phyloP scores from a whole-genome alignment of 306 rosid genomes.

The Geum urbanum region DNA sequence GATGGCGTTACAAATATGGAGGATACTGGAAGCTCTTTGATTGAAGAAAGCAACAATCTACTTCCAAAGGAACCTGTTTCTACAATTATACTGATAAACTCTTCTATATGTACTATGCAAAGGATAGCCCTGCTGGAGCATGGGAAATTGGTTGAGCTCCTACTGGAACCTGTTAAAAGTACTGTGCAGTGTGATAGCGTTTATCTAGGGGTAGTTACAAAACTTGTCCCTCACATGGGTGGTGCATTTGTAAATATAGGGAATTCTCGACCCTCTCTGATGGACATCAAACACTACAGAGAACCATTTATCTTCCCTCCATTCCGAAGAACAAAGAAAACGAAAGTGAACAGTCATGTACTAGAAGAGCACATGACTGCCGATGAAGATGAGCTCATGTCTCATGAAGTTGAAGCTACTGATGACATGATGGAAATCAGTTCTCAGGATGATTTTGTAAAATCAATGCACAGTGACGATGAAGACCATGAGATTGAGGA shows the following conservation, averaged over 20 bases:
- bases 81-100: conserved; percentile 68
- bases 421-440: conserved; percentile 35
- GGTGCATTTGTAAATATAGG: conserved; percentile 95
- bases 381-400: conserved; percentile 31
- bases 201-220: conserved; percentile 76
- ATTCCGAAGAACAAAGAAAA: conserved; percentile 54
- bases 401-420: conserved; percentile 30
- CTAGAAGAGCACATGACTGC: conserved; percentile 27
- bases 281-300: conserved; percentile 75
- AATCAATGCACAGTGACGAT: conserved; percentile 43
- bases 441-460: conserved; percentile 44
- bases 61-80: conserved; percentile 51
- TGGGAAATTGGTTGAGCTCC: conserved; percentile 73
- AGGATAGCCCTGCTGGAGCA: conserved; percentile 92
- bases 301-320: conserved; percentile 94
- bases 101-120: conserved; percentile 98
- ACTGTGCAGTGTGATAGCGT: conserved; percentile 91
- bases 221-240: conserved; percentile 93
- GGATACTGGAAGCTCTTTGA: conserved; percentile 41
- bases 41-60: conserved; percentile 44
- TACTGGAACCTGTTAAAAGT: conserved; percentile 89
- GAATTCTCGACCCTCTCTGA: conserved; percentile 66
- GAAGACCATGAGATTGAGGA: conserved; percentile 73
- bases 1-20: conserved; percentile 40
- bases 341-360: conserved; percentile 30